Percentiles rank a stretch among this genome's conserved stretches.
phyloP scores from a whole-genome alignment of 2,329 filamentous ascomycete species.

The Endothia cerciana region DNA sequence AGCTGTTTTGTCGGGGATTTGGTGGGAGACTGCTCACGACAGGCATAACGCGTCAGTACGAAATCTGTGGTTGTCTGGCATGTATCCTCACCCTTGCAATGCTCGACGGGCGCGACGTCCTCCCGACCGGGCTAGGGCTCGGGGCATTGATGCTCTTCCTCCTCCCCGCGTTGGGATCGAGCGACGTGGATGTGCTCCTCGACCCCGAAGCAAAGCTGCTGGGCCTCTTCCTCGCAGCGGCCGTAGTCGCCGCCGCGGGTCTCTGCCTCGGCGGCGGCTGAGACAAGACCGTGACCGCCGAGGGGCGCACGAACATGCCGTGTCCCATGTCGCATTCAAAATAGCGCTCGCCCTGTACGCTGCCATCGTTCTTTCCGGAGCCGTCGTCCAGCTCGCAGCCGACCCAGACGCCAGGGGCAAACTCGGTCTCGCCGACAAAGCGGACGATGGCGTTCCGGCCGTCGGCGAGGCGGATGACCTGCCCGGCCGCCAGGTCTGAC shows the following conservation, averaged over 20 bases:
- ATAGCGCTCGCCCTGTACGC: constrained; percentile 84
- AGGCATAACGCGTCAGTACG: not conserved
- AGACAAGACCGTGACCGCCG: constrained; percentile 65
- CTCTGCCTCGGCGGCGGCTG: constrained; percentile 48
- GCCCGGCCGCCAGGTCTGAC: constrained; percentile 66
- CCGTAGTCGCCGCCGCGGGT: constrained; percentile 41
- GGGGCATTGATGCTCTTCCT: constrained; percentile 72
- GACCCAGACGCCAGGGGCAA: constrained; percentile 84
- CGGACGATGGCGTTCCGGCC: constrained; percentile 77
- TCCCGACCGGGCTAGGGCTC: constrained; percentile 72
- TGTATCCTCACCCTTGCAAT: constrained; percentile 55
- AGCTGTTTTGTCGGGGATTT: constrained; percentile 82
- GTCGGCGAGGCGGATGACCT: constrained; percentile 78
- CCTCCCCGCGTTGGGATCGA: constrained; percentile 60
- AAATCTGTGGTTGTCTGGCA: not conserved
- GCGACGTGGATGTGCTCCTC: constrained; percentile 47
- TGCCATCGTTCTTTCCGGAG: constrained; percentile 91
- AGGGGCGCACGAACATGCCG: constrained; percentile 84
- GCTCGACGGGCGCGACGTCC: constrained; percentile 58
- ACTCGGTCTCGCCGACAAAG: constrained; percentile 79
- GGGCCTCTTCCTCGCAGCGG: constrained; percentile 48
- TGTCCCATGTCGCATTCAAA: constrained; percentile 79
- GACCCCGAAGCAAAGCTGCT: constrained; percentile 50
- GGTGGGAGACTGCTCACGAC: constrained; percentile 64
- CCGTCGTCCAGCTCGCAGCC: constrained; percentile 84